A percentile compares a stretch with the other conserved stretches of the same genome.
Evolutionary conservation across 169 alveolate genomes (phyloP).

Genomic region (Plasmodium coatneyi): DNA sequence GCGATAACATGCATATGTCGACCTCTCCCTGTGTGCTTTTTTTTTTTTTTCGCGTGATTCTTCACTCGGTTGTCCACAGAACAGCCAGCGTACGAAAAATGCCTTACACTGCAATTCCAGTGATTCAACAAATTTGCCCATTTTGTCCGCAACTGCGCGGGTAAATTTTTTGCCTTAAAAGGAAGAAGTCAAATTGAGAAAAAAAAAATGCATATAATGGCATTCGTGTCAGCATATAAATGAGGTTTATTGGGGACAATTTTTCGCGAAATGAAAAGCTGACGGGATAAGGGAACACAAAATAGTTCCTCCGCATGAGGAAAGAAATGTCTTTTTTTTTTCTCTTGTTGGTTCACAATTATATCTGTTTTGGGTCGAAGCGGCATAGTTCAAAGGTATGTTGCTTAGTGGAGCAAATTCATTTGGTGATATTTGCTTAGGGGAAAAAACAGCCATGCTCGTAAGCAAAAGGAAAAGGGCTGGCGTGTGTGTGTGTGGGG

Average conservation of each 20-base stretch:
- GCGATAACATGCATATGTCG: not conserved
- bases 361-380: not conserved
- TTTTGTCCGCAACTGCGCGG: not conserved
- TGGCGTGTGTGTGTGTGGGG: not conserved
- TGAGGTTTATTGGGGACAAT: not conserved
- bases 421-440: not conserved
- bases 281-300: not conserved
- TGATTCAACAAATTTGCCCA: not conserved
- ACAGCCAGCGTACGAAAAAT: not conserved
- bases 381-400: not conserved
- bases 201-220: not conserved
- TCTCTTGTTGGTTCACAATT: not conserved
- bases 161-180: not conserved
- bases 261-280: not conserved
- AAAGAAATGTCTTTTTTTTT: not conserved
- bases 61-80: not conserved
- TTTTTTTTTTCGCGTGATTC: not conserved
- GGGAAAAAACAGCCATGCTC: not conserved
- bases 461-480: not conserved
- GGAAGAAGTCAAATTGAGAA: not conserved
- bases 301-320: not conserved
- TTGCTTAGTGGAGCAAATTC: not conserved
- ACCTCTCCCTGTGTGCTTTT: not conserved
- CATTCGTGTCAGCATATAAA: not conserved
- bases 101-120: not conserved